phyloP scores from a whole-genome alignment of 352 stramenopile genomes.

The Globisporangium yorkense region DNA sequence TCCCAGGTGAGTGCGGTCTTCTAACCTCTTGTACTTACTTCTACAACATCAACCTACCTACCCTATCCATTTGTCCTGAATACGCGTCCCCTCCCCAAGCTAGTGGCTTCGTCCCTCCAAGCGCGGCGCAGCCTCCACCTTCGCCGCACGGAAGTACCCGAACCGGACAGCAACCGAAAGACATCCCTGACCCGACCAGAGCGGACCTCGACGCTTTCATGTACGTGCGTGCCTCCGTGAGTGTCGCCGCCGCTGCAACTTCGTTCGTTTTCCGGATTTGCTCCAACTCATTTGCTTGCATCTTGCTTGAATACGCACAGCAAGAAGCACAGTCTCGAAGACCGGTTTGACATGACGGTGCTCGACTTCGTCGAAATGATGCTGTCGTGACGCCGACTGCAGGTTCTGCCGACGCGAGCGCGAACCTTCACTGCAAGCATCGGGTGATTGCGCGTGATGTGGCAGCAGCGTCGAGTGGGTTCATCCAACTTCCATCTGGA shows the following conservation, averaged over 20 bases:
- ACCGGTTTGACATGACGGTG: slow-evolving; percentile 39
- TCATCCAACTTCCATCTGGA: not conserved
- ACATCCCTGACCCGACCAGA: slow-evolving; percentile 1
- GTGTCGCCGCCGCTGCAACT: not conserved
- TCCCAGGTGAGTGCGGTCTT: not conserved
- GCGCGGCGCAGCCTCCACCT: not conserved
- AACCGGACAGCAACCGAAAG: not conserved
- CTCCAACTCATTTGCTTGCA: not conserved
- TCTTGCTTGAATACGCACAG: slow-evolving; percentile 14
- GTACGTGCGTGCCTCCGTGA: slow-evolving; percentile 14
- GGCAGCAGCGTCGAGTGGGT: too few relatives aligned
- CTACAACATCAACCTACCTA: slow-evolving; percentile 1
- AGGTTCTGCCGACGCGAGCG: not conserved
- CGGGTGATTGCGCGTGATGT: not conserved
- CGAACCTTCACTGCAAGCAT: not conserved
- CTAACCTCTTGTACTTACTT: not conserved
- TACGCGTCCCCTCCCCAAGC: not conserved
- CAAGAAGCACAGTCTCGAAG: slow-evolving; percentile 37
- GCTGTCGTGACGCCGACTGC: slow-evolving; percentile 26
- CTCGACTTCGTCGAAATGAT: slow-evolving; percentile 66
- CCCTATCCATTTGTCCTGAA: not conserved
- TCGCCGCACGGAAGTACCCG: not conserved
- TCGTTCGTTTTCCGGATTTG: not conserved
- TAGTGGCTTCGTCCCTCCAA: not conserved
- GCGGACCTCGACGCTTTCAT: slow-evolving; percentile 23